These are phyloP conservation scores for Metroxylon sagu DNA, from an alignment of 176 grass and related monocot genomes.

Conservation along the genomic window DNA sequence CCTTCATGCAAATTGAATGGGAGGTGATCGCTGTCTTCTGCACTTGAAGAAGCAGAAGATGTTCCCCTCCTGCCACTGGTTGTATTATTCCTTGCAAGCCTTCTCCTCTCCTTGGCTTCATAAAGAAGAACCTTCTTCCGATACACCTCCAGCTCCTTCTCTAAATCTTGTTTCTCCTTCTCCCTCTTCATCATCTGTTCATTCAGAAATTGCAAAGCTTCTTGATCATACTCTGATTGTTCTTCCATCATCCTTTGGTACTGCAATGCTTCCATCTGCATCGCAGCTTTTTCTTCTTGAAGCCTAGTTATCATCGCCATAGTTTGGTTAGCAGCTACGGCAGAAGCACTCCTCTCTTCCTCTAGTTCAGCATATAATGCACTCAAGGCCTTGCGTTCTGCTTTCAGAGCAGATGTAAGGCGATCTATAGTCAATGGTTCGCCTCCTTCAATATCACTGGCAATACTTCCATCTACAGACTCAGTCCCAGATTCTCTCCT, in stretches of 20 bases:
- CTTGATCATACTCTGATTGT: conserved; percentile 94
- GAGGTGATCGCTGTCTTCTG: conserved; percentile 65
- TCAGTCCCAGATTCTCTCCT: conserved; percentile 33
- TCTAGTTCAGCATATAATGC: conserved; percentile 76
- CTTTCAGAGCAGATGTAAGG: conserved; percentile 62
- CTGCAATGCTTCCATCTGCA: conserved; percentile 99
- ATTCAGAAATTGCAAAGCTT: conserved; percentile 78
- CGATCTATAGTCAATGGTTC: conserved; percentile 46
- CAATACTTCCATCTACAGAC: conserved; percentile 47
- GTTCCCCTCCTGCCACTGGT: conserved; percentile 46
- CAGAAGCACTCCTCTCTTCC: conserved; percentile 83
- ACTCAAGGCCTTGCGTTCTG: conserved; percentile 50
- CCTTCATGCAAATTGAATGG: conserved; percentile 47
- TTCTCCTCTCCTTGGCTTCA: conserved; percentile 52
- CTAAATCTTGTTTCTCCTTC: conserved; percentile 87
- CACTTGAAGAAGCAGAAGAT: conserved; percentile 75
- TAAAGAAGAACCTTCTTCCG: conserved; percentile 59
- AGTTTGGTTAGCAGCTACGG: conserved; percentile 85
- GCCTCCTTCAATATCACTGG: conserved; percentile 41
- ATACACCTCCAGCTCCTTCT: conserved; percentile 59
- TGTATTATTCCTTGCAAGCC: conserved; percentile 29
- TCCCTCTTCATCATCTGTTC: conserved; percentile 81
- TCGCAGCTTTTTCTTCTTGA: conserved; percentile 96
- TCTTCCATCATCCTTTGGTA: conserved; percentile 98
- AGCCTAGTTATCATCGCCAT: conserved; percentile 99